Evolutionary conservation across 2,329 filamentous ascomycete genomes (phyloP).

Genomic region (Colletotrichum viniferum): DNA sequence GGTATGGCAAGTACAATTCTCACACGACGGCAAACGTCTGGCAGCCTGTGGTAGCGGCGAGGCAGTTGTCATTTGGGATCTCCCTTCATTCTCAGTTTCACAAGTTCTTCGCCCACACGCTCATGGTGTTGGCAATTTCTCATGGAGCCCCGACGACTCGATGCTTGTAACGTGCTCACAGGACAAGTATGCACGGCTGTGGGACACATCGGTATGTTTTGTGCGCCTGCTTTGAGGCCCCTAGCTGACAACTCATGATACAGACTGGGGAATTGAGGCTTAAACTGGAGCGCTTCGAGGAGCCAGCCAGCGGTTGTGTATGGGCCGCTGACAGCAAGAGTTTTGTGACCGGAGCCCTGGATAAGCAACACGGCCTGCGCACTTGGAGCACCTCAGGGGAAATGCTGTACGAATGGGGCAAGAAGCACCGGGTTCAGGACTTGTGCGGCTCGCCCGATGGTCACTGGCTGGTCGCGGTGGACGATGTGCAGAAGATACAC

Average conservation of each 20-base stretch:
- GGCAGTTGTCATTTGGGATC: slow-evolving; percentile 82
- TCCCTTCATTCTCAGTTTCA: slow-evolving; percentile 68
- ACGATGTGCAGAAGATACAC: slow-evolving; percentile 71
- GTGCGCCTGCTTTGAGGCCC: not conserved
- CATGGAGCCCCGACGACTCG: slow-evolving; percentile 91
- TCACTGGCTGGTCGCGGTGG: slow-evolving; percentile 78
- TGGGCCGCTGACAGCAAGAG: slow-evolving; percentile 81
- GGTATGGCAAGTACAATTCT: slow-evolving; percentile 92
- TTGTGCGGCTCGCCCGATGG: slow-evolving; percentile 84
- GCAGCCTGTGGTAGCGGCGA: slow-evolving; percentile 82
- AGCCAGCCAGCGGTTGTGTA: slow-evolving; percentile 87
- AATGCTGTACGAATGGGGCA: slow-evolving; percentile 68
- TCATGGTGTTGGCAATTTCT: slow-evolving; percentile 75
- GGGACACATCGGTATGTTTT: slow-evolving; percentile 69
- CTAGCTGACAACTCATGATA: not conserved
- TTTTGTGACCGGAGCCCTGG: slow-evolving; percentile 81
- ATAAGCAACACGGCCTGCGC: slow-evolving; percentile 68
- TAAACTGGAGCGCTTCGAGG: slow-evolving; percentile 72
- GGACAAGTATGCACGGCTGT: slow-evolving; percentile 76
- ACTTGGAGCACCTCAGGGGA: slow-evolving; percentile 73
- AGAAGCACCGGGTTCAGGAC: slow-evolving; percentile 79
- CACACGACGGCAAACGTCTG: slow-evolving; percentile 80
- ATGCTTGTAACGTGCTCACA: slow-evolving; percentile 84
- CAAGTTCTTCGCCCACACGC: slow-evolving; percentile 70
- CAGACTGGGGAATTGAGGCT: slow-evolving; percentile 69